Evolutionary conservation across 106 monocot genomes (phyloP), one percentile per base, ranked within the genome.

Genomic region (Apostasia ramifera): DNA sequence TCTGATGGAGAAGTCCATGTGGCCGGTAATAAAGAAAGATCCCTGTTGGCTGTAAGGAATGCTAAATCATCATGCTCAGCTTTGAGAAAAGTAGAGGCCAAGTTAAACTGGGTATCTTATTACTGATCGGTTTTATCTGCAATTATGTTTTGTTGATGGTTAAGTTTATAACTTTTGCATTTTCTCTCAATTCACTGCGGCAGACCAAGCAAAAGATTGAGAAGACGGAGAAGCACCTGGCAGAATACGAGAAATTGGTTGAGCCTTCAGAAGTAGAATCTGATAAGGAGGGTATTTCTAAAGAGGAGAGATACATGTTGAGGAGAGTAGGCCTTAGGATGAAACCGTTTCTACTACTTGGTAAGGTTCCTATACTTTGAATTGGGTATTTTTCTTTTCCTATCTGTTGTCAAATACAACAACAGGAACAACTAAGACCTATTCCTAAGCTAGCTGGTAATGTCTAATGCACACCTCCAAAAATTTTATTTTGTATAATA

Each of bases 301-400:
- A 98, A 76, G 98, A 98, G 72, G 98, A 98, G 78, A 90, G 89
- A 78, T 90, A 85, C 74, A 98, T 98, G 98, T 73, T 98, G 47
- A 80, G 90, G 66, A 93, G 88, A 76, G 75, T 98, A 67, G 98
- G 98, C 15, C 53, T 98, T 68, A 85, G 87, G 67, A 98, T 92
- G 98, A 82, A 93, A 55, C 73, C 89, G 53, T 98, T 87, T 79
- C 68, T 98, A 61, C 71, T 90, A 8, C 74, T 98, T 69, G 98
- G 98, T 93, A 55, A 92, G 82, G 44, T 3, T 65, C 48, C 1
- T 65, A 26, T 26, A 26, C 26, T 26, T 26, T 26, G 26, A 26
- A 26, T 26, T 26, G 26, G 26, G 26, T 26, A 26, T 26, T 26
- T 26, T 26, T 26, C 26, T 26, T 26, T 26, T 26, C 26, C 26